Percentiles rank a stretch among this genome's conserved stretches.
Evolutionary conservation across 1,284 basidiomycete genomes (phyloP).

Genomic region (Leccinum pseudoinsigne): DNA sequence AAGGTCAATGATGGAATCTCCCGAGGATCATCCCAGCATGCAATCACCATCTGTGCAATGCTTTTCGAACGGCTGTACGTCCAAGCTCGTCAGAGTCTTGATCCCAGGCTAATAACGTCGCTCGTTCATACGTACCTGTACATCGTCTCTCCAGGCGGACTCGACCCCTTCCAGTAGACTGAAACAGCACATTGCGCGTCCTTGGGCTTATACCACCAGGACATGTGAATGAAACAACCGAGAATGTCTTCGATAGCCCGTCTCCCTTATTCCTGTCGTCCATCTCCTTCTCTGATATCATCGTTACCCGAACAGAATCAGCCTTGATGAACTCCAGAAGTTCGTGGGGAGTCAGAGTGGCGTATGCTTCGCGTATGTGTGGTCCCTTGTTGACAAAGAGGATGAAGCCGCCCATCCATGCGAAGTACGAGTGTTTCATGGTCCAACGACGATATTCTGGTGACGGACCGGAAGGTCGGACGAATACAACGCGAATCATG

Average conservation of each 20-base stretch:
- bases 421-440: background rate
- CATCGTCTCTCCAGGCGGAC: background rate
- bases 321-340: background rate
- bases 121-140: background rate
- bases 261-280: background rate
- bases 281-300: background rate
- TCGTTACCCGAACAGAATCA: background rate
- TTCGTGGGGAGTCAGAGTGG: background rate
- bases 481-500: background rate
- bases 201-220: slow-evolving; percentile 1
- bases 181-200: background rate
- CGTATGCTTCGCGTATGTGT: background rate
- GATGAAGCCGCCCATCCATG: background rate
- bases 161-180: background rate
- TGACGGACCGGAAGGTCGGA: background rate
- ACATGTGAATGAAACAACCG: background rate
- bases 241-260: background rate
- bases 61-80: background rate
- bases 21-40: background rate
- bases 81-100: background rate
- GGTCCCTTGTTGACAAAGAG: background rate
- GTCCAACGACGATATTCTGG: background rate
- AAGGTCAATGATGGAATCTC: background rate
- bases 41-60: background rate
- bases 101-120: background rate